These are phyloP conservation scores for Talaromyces proteolyticus DNA, from an alignment of 495 filamentous ascomycete genomes.

Conservation along the genomic window DNA sequence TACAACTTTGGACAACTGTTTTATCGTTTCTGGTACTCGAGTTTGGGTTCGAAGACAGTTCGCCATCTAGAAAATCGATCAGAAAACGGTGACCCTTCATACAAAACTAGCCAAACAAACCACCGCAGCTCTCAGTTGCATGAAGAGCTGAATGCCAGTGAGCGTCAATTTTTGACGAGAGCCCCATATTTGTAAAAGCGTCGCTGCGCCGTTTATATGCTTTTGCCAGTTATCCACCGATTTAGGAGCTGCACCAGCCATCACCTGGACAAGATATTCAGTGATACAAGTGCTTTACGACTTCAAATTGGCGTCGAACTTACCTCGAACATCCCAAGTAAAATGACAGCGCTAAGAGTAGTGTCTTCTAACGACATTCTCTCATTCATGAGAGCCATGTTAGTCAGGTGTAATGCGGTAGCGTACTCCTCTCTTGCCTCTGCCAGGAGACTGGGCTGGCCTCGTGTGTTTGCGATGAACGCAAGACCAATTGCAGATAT, in stretches of 20 bases:
- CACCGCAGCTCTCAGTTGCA: constrained; percentile 36
- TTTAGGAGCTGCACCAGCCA: not conserved
- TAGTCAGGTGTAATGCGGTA: constrained; percentile 40
- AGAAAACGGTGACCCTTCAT: not conserved
- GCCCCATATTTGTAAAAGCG: constrained; percentile 50
- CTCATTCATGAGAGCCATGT: constrained; percentile 45
- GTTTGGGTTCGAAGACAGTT: not conserved
- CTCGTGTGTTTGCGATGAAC: constrained; percentile 18
- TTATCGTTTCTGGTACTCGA: not conserved
- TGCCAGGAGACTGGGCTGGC: not conserved
- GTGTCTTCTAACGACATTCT: constrained; percentile 51
- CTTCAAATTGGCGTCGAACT: constrained; percentile 5
- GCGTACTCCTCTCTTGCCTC: constrained; percentile 42
- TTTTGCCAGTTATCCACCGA: not conserved
- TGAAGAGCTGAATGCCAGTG: constrained; percentile 50
- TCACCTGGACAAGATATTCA: not conserved
- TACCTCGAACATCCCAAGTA: constrained; percentile 47
- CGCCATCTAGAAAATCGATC: not conserved
- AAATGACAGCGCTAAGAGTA: constrained; percentile 54
- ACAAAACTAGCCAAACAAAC: not conserved
- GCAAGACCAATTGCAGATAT: constrained; percentile 31
- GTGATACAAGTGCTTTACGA: not conserved
- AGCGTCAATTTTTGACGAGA: constrained; percentile 47
- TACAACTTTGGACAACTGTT: not conserved
- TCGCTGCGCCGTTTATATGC: constrained; percentile 54